A percentile compares a stretch with the other conserved stretches of the same genome.
These are phyloP conservation scores for Tricholomella constricta DNA, from an alignment of 768 basidiomycete genomes.

Conservation along the genomic window DNA sequence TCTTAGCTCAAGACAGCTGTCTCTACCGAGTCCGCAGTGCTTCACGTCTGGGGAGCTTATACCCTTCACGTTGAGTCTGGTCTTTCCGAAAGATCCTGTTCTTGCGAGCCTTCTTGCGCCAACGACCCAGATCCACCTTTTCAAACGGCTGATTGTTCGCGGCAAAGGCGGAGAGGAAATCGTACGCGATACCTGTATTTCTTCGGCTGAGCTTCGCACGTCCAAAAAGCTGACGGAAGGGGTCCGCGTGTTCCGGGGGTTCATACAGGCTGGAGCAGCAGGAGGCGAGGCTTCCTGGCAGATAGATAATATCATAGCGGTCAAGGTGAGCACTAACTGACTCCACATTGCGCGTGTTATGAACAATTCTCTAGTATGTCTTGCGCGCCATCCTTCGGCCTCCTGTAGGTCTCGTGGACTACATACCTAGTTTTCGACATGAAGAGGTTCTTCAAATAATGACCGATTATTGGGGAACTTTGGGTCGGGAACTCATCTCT, in stretches of 20 bases:
- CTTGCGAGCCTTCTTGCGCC: conserved; percentile 36
- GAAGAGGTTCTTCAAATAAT: conserved; percentile 38
- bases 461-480: conserved; percentile 41
- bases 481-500: conserved; percentile 37
- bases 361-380: conserved; percentile 33
- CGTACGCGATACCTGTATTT: conserved; percentile 28
- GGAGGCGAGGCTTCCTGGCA: conserved; percentile 40
- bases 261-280: conserved; percentile 37
- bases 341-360: neutral
- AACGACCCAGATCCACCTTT: conserved; percentile 35
- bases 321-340: conserved; percentile 24
- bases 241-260: conserved; percentile 31
- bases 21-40: conserved; percentile 34
- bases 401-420: conserved; percentile 26
- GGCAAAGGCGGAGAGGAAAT: conserved; percentile 25
- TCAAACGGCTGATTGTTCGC: conserved; percentile 36
- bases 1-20: conserved; percentile 29
- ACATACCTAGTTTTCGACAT: conserved; percentile 38
- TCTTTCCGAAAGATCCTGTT: conserved; percentile 38
- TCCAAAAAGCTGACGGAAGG: conserved; percentile 39
- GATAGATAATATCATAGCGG: conserved; percentile 30
- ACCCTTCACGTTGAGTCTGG: conserved; percentile 38
- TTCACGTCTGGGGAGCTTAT: conserved; percentile 43
- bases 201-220: conserved; percentile 22
- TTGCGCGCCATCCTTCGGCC: conserved; percentile 35